A percentile compares a stretch with the other conserved stretches of the same genome.
phyloP scores from a whole-genome alignment of 371 early-diverging fungal genomes.

The Furculomyces boomerangus region DNA sequence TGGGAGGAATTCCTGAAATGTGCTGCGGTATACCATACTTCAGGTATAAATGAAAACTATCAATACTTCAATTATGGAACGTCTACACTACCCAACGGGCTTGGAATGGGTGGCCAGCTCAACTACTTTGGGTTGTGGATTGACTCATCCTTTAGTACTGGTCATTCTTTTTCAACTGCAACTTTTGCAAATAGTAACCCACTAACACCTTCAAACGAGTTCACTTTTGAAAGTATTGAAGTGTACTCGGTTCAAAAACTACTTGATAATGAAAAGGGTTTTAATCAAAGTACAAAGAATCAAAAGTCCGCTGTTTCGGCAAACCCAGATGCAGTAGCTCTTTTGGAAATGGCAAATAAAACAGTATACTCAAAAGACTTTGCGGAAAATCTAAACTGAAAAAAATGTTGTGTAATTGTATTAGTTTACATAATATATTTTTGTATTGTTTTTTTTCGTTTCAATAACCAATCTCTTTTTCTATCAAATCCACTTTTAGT shows the following conservation, averaged over 20 bases:
- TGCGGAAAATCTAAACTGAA: conserved; percentile 23
- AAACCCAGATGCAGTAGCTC: conserved; percentile 49
- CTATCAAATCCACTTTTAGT: too few relatives aligned
- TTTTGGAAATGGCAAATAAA: conserved; percentile 74
- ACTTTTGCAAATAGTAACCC: conserved; percentile 10
- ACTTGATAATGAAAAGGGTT: conserved; percentile 31
- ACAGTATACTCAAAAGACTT: conserved; percentile 59
- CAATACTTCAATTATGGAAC: conserved; percentile 69
- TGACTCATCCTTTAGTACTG: conserved; percentile 39
- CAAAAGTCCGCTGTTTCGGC: conserved; percentile 38
- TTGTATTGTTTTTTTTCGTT: too few relatives aligned
- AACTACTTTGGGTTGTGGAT: conserved; percentile 72
- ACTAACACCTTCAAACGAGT: conserved; percentile 34
- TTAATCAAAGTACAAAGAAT: neutral
- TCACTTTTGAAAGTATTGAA: conserved; percentile 50
- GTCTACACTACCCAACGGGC: conserved; percentile 68
- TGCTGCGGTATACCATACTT: conserved; percentile 24
- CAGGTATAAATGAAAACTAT: conserved; percentile 50
- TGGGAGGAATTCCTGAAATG: neutral
- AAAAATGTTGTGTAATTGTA: too few relatives aligned
- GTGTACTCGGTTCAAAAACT: conserved; percentile 47
- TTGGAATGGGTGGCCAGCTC: conserved; percentile 69
- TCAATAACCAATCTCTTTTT: too few relatives aligned
- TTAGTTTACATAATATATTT: too few relatives aligned
- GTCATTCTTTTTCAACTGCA: conserved; percentile 41